phyloP scores from a whole-genome alignment of 305 asterid species.

The Nicotiana rustica region DNA sequence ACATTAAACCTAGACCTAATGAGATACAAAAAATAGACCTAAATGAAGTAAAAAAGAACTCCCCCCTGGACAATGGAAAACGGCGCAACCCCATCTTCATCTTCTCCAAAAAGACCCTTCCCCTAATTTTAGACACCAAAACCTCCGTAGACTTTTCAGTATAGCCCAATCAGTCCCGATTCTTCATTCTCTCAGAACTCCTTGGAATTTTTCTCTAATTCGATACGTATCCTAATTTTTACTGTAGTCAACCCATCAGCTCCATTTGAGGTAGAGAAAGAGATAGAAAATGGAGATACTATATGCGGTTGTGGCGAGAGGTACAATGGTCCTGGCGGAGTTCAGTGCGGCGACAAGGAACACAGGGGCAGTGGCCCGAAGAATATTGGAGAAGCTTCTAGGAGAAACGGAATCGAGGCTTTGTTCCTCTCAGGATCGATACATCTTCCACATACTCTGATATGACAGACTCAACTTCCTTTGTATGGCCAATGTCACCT shows the following conservation, averaged over 20 bases:
- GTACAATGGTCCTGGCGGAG: constrained; percentile 91
- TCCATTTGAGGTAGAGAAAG: not conserved
- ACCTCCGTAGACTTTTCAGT: constrained; percentile 13
- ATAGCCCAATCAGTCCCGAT: not conserved
- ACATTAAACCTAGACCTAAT: too few relatives aligned
- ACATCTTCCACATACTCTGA: constrained; percentile 88
- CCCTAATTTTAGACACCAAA: too few relatives aligned
- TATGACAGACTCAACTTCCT: constrained; percentile 83
- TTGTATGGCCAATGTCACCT: constrained; percentile 97
- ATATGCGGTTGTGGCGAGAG: constrained; percentile 89
- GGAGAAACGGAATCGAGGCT: constrained; percentile 79
- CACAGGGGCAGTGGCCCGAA: constrained; percentile 86
- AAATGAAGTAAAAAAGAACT: too few relatives aligned
- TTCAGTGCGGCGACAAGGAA: constrained; percentile 97
- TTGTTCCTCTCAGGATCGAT: constrained; percentile 95
- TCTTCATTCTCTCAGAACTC: too few relatives aligned
- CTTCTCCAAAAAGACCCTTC: too few relatives aligned
- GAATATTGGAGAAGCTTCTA: constrained; percentile 83
- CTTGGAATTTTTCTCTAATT: not conserved
- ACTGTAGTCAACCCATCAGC: not conserved
- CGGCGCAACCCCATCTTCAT: too few relatives aligned
- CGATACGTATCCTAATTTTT: not conserved
- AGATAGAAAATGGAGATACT: constrained; percentile 69
- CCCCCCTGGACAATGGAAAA: too few relatives aligned
- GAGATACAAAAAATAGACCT: too few relatives aligned